These are phyloP conservation scores for Cladophialophora immunda DNA, from an alignment of 2,329 filamentous ascomycete species.

Conservation along the genomic window DNA sequence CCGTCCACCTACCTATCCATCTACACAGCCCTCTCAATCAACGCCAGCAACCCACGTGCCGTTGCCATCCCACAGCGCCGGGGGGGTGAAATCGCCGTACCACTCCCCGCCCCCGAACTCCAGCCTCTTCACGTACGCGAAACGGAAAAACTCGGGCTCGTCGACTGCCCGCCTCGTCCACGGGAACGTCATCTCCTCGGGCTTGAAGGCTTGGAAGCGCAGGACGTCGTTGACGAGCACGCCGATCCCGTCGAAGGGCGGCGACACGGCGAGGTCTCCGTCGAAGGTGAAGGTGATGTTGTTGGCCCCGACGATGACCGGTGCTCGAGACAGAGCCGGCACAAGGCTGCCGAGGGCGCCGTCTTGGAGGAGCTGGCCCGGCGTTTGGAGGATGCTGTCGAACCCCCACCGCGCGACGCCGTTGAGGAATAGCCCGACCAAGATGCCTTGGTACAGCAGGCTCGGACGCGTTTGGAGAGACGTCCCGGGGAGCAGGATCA, in stretches of 20 bases:
- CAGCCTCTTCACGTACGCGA: slow-evolving; percentile 19
- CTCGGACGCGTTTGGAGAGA: slow-evolving; percentile 66
- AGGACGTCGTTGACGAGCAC: slow-evolving; percentile 41
- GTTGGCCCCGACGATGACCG: slow-evolving; percentile 17
- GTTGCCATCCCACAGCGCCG: slow-evolving; percentile 5
- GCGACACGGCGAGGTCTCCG: slow-evolving; percentile 14
- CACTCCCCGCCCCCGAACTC: neutral
- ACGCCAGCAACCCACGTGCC: neutral
- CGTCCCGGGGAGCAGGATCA: slow-evolving; percentile 67
- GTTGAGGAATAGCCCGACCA: slow-evolving; percentile 70
- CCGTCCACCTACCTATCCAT: neutral
- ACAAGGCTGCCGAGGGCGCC: slow-evolving; percentile 28
- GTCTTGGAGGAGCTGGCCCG: slow-evolving; percentile 56
- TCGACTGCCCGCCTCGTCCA: slow-evolving; percentile 22
- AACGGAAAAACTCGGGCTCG: slow-evolving; percentile 47
- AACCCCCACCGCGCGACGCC: slow-evolving; percentile 72
- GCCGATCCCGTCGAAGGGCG: slow-evolving; percentile 35
- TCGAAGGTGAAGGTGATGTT: slow-evolving; percentile 23
- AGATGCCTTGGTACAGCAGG: slow-evolving; percentile 68
- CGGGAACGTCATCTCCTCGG: slow-evolving; percentile 21
- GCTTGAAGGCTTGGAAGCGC: slow-evolving; percentile 24
- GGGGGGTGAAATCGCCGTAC: slow-evolving; percentile 14
- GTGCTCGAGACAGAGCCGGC: slow-evolving; percentile 13
- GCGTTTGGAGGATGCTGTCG: slow-evolving; percentile 66
- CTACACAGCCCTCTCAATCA: neutral